Base-by-base conservation (phyloP, 805 yeast species). In the Lachancea sp. region DNA sequence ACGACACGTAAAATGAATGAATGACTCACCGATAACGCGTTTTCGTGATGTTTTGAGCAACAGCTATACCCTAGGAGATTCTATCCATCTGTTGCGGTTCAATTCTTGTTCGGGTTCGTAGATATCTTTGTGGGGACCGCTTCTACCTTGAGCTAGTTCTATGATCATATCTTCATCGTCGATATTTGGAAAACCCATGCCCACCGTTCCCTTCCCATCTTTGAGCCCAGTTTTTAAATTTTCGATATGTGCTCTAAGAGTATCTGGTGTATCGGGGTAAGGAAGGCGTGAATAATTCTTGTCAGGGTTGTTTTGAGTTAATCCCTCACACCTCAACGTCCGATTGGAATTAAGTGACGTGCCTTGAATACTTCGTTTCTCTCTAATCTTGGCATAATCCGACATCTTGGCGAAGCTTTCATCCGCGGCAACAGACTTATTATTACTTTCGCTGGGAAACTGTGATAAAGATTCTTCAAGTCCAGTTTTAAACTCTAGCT, bases 1-100 rank as follows among this genome's bases (percentile, higher is more conserved):
- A 25, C 3, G 35, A n/a, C 16, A 32, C 5, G 30, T 16, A 36
- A 12, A 35, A 18, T 13, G 25, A 35, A 36, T 36, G 16, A 38
- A 38, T 38, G 42, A 38, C 16, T 38, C 34, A 29, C 34, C 29
- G 25, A 18, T 15, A 19, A 18, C 9, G 15, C 15, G 19, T 6
- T 22, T 4, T 32, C 15, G 35, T 20, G 30, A n/a, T 49, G 25
- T 47, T 57, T 7, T 26, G 22, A 20, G 32, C 30, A 26, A 37
- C 27, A 25, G 17, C 29, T 31, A 42, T 36, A 15, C 31, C 18
- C 32, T 25, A 9, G 45, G 42, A 22, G 51, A 38, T 26, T 51
- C 55, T 19, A 42, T 43, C 57, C 57, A 54, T 34, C 44, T 46
- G 42, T 54, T 54, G 35, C 52, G 54, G 33, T 54, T 46, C 19